These are phyloP conservation scores for Westerdykella aurantiaca DNA, from an alignment of 2,329 filamentous ascomycete species.

Conservation along the genomic window DNA sequence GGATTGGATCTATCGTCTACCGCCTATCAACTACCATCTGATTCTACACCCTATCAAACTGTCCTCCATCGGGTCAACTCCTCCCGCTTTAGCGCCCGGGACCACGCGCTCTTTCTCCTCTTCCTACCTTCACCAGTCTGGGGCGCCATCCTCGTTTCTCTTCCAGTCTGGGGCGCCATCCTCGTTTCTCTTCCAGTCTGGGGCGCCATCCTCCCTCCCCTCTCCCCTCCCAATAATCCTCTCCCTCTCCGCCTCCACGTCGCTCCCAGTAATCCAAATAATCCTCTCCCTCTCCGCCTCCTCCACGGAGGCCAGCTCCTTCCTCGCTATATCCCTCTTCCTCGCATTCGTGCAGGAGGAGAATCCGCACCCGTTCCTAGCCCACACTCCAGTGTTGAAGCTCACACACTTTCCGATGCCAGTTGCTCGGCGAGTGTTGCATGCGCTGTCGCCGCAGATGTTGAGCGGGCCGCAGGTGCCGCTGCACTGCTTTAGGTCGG, in stretches of 20 bases:
- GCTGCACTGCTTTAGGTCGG: conserved; percentile 9
- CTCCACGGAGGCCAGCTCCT: neutral
- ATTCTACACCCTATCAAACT: too few relatives aligned
- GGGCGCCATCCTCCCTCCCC: neutral
- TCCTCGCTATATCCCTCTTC: neutral
- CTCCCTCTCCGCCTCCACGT: neutral
- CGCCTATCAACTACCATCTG: too few relatives aligned
- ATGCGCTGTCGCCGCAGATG: conserved; percentile 13
- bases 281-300: neutral
- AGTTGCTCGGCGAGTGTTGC: conserved; percentile 6
- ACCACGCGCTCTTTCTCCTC: too few relatives aligned
- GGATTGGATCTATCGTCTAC: too few relatives aligned
- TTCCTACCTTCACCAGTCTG: too few relatives aligned
- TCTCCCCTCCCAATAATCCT: conserved; percentile 1
- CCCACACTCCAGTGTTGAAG: conserved; percentile 16
- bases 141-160: too few relatives aligned
- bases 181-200: too few relatives aligned
- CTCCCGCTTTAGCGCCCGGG: too few relatives aligned
- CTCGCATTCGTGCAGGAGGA: conserved; percentile 10
- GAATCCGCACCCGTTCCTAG: conserved; percentile 10
- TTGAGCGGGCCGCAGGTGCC: conserved; percentile 11
- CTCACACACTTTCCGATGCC: conserved; percentile 7
- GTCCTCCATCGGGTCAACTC: too few relatives aligned
- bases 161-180: too few relatives aligned
- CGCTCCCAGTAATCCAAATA: too few relatives aligned